Evolutionary conservation across 2,329 filamentous ascomycete species (phyloP), one percentile per base, ranked within the genome.

Genomic region (Endothia cerciana): DNA sequence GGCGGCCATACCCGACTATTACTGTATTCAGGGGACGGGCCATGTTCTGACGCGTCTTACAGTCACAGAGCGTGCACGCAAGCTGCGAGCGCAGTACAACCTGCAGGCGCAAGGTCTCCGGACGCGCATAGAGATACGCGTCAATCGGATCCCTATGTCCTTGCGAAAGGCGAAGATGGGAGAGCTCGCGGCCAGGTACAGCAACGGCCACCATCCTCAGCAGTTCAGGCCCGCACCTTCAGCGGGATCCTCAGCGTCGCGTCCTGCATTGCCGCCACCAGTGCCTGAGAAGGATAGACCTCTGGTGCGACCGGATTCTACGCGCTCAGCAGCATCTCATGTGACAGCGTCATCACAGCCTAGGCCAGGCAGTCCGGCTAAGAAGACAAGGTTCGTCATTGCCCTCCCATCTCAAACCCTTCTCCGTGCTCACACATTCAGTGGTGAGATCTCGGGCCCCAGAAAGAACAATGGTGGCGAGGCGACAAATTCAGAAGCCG

Each of bases 31-130:
- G 5, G 33, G 43, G 45, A 11, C 15, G 38, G 8, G 22, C 15
- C 33, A 33, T 43, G 53, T 57, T 51, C 59, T 73, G 64, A 75
- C 66, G 64, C 40, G 33, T 36, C 59, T 62, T 13, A 41, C 71
- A 97, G 93, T 97, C 71, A 93, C 92, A 22, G 91, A 96, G 79
- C 88, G 94, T 75, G 92, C 92, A 68, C 88, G 94, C 72, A 93
- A 94, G 77, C 83, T 98, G 68, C 88, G 94, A 72, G 91, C 94
- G 7, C 93, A 97, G 76, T 97, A 96, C 80, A 90, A 91, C 66
- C 85, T 96, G 11, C 94, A 97, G 77, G 91, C 93, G 28, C 91
- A 94, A 76, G 91, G 91, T 69, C 85, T 98, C 47, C 87, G 91
- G 68, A 89, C 93, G 67, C 90, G 94, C 68, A 90, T 99, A 62